Base-by-base conservation (phyloP, 768 basidiomycete genomes). In the Nevesoporus exiguus region DNA sequence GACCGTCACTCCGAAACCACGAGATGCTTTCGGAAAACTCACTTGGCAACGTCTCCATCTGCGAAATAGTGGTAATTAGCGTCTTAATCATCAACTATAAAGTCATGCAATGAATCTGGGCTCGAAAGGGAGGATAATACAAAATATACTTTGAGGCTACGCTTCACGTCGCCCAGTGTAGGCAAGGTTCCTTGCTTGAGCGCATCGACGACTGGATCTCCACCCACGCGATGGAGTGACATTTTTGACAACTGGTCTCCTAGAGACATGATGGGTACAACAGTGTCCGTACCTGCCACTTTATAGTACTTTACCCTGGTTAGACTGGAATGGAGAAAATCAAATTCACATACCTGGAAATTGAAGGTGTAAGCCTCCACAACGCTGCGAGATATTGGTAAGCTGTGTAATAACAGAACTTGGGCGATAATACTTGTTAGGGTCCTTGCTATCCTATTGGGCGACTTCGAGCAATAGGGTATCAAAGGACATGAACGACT, bases 361-460 rank as follows among this genome's bases (percentile, higher is more conserved):
- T 91, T 88, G 73, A 93, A 93, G 0, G 89, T 92, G 63, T 92
- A 93, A 14, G 92, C 86, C 67, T 93, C 91, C 22, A 93, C 79
- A 52, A 93, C 87, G 71, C 91, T 93, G 58, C 17, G 27, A 57
- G 11, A 51, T 40, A 43, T 49, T 13, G 19, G 34, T 66, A 24
- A 67, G 54, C n/a, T 37, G 29, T 15, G 40, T n/a, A 55, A 56
- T 30, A 48, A 42, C 56, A 24, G 42, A 49, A 36, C 37, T 17
- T 36, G 46, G 5, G 31, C 55, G 51, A 55, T 65, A 73, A 53
- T 73, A 88, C 88, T 94, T 93, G 62, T 80, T 89, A 0, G 93
- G 93, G 69, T 95, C 88, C 57, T 88, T 82, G 53, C 76, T 83
- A 63, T 95, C 92, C 91, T 93, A 42, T 57, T 34, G 17, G 19